A percentile compares a stretch with the other conserved stretches of the same genome.
Conservation (phyloP, 2,329 filamentous ascomycete species). For the Trichoderma sp. region DNA sequence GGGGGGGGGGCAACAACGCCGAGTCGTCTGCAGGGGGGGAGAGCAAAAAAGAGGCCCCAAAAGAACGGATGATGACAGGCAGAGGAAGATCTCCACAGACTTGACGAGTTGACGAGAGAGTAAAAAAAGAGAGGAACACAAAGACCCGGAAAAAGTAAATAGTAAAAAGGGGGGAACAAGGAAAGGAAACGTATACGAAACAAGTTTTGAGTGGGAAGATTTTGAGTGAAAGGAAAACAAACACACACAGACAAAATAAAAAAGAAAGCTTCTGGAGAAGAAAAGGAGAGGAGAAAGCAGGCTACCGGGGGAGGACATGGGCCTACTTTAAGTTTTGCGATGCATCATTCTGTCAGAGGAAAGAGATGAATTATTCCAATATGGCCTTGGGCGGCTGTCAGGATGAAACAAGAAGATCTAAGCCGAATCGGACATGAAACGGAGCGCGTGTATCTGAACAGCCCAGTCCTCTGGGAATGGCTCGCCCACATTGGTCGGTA, state of each 20-base stretch:
- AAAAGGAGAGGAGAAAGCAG: constrained; percentile 26
- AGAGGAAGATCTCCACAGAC: constrained; percentile 15
- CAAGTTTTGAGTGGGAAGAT: constrained; percentile 21
- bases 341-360: constrained; percentile 24
- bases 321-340: constrained; percentile 32
- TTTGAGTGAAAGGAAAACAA: constrained; percentile 20
- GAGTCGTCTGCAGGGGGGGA: constrained; percentile 15
- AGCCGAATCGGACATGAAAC: constrained; percentile 48
- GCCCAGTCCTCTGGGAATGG: constrained; percentile 38
- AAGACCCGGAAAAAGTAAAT: constrained; percentile 16
- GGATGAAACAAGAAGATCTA: constrained; percentile 31
- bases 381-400: constrained; percentile 29
- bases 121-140: constrained; percentile 29
- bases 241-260: background rate
- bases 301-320: constrained; percentile 28
- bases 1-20: background rate
- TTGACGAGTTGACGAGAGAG: constrained; percentile 19
- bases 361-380: constrained; percentile 29
- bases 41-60: background rate
- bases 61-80: constrained; percentile 4
- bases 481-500: constrained; percentile 51
- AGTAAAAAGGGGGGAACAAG: constrained; percentile 23
- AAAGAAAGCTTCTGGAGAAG: constrained; percentile 20
- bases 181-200: constrained; percentile 23
- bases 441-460: constrained; percentile 48